Percentiles rank a stretch among this genome's conserved stretches.
Conservation (phyloP, 176 grass and related monocot species). For the Pontederia crassipes region DNA sequence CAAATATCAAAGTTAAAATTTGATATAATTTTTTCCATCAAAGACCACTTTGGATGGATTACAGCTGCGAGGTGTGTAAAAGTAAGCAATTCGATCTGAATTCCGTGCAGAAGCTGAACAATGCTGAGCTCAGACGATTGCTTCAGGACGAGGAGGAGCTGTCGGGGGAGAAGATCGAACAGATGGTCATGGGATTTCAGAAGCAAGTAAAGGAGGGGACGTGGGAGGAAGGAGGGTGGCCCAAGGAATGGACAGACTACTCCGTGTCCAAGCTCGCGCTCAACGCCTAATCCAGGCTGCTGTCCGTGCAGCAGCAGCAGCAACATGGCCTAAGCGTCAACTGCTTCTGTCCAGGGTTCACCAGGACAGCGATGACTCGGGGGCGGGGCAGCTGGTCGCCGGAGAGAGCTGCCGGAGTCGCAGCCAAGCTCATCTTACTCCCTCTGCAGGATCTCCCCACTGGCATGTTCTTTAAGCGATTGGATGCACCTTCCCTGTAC, state of each 20-base stretch:
- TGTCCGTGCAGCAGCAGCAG: slow-evolving; percentile 51
- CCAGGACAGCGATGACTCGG: slow-evolving; percentile 69
- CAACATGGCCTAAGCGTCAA: slow-evolving; percentile 44
- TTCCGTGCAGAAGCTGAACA: slow-evolving; percentile 49
- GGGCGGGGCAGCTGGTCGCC: slow-evolving; percentile 51
- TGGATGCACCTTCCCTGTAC: slow-evolving; percentile 48
- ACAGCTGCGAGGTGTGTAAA: no score
- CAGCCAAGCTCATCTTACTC: slow-evolving; percentile 32
- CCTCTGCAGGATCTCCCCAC: slow-evolving; percentile 49
- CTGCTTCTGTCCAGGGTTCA: slow-evolving; percentile 94
- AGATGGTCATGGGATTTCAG: slow-evolving; percentile 63
- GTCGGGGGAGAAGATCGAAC: slow-evolving; percentile 39
- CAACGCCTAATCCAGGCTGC: slow-evolving; percentile 68
- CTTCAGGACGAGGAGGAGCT: slow-evolving; percentile 60
- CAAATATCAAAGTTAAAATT: no score
- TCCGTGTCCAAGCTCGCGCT: slow-evolving; percentile 85
- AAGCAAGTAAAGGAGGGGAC: slow-evolving; percentile 56
- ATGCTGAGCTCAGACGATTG: slow-evolving; percentile 22
- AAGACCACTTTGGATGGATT: no score
- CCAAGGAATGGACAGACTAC: slow-evolving; percentile 89
- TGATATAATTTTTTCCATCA: no score
- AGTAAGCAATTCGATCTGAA: background rate
- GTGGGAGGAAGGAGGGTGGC: slow-evolving; percentile 62
- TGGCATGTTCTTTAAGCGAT: slow-evolving; percentile 64
- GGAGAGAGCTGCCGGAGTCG: slow-evolving; percentile 47